These are phyloP conservation scores for Trypanosoma vivax DNA, from an alignment of 208 protist genomes.

Conservation along the genomic window DNA sequence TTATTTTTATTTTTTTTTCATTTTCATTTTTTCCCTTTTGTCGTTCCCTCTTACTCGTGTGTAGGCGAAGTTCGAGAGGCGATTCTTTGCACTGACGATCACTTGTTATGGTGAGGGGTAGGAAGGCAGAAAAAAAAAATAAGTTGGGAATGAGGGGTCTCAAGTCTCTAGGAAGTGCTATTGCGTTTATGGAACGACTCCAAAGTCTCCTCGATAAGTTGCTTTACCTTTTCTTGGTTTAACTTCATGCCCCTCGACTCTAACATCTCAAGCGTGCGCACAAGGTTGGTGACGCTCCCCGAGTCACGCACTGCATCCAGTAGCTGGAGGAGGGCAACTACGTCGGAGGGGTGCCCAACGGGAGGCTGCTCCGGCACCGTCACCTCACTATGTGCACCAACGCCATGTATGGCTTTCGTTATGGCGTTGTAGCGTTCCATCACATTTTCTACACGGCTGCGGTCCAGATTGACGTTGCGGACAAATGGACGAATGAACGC, in stretches of 20 bases:
- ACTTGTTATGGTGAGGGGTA: background rate
- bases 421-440: slow-evolving; percentile 71
- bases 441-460: slow-evolving; percentile 74
- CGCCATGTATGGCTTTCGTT: slow-evolving; percentile 48
- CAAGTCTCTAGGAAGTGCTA: too few species aligned
- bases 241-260: slow-evolving; percentile 43
- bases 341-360: slow-evolving; percentile 21
- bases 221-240: slow-evolving; percentile 36
- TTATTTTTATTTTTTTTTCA: slow-evolving; percentile 14
- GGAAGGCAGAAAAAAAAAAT: background rate
- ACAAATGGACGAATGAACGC: slow-evolving; percentile 86
- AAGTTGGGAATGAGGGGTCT: too few species aligned
- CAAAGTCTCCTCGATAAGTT: slow-evolving; percentile 58
- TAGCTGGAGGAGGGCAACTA: slow-evolving; percentile 39
- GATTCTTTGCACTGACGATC: background rate
- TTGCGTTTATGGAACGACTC: slow-evolving; percentile 30
- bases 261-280: slow-evolving; percentile 46
- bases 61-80: too few species aligned
- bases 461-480: slow-evolving; percentile 79
- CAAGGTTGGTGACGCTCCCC: slow-evolving; percentile 55
- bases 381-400: slow-evolving; percentile 33
- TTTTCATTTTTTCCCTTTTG: background rate
- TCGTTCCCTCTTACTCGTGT: background rate
- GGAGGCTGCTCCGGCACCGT: slow-evolving; percentile 7
- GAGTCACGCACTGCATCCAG: slow-evolving; percentile 54